Conservation (phyloP, 306 rosid genomes). For the Cicer chorassanicum region DNA sequence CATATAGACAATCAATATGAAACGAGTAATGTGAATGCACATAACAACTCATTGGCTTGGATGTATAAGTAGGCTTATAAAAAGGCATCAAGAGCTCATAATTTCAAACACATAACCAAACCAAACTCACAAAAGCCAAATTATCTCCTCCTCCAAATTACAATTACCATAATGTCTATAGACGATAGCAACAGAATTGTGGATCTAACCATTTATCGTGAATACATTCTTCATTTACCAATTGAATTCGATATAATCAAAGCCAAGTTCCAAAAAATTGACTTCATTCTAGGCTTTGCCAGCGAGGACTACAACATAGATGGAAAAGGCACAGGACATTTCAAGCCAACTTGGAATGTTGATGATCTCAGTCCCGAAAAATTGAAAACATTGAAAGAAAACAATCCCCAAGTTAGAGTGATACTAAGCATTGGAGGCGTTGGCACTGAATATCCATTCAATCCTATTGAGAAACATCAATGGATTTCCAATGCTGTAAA, state of each 20-base stretch:
- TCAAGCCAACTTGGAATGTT: not conserved
- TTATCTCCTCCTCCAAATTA: too few species aligned
- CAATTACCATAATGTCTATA: not conserved
- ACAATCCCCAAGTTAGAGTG: not conserved
- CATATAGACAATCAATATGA: too few species aligned
- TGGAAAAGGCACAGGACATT: not conserved
- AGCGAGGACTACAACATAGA: not conserved
- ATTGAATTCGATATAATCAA: not conserved
- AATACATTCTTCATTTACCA: not conserved
- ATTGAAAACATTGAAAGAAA: not conserved
- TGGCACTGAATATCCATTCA: not conserved
- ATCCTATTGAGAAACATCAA: not conserved
- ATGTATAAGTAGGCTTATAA: not conserved
- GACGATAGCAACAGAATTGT: not conserved
- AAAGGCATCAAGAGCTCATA: not conserved
- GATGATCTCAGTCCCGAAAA: not conserved
- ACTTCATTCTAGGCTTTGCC: slow-evolving; percentile 13
- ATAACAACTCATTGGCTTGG: too few species aligned
- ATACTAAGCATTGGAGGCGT: slow-evolving; percentile 24
- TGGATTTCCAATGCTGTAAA: not conserved
- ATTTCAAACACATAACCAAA: not conserved
- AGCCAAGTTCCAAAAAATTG: not conserved
- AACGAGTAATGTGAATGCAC: too few species aligned
- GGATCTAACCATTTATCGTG: not conserved
- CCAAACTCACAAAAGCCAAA: not conserved